A percentile compares a stretch with the other conserved stretches of the same genome.
Evolutionary conservation across 805 yeast genomes (phyloP).

Genomic region (Starmerella floricola): DNA sequence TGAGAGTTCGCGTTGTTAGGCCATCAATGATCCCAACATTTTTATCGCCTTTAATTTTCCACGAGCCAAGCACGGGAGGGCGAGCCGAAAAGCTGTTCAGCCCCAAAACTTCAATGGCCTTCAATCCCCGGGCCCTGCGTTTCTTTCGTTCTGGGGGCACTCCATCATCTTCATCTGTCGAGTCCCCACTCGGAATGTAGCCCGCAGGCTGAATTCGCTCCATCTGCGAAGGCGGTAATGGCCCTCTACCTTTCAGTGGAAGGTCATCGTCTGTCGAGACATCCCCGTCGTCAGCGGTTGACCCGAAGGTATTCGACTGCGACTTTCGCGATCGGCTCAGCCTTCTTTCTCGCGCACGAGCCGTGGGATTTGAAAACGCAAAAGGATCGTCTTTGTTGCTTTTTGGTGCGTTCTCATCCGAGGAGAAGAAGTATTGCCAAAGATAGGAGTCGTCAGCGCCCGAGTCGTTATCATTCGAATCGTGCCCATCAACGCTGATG

Average conservation of each 20-base stretch:
- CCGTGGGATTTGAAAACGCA: background rate
- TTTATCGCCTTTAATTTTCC: conserved; percentile 56
- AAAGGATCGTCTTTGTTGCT: conserved; percentile 21
- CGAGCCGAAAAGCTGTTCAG: conserved; percentile 72
- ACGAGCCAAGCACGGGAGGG: conserved; percentile 87
- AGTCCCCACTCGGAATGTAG: conserved; percentile 51
- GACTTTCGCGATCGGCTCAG: background rate
- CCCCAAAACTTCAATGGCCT: conserved; percentile 85
- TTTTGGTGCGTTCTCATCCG: conserved; percentile 29
- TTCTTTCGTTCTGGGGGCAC: conserved; percentile 51
- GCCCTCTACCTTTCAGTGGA: conserved; percentile 17
- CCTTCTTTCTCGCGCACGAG: conserved; percentile 8
- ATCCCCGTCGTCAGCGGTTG: background rate
- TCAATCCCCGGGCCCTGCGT: conserved; percentile 48
- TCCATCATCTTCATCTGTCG: conserved; percentile 85
- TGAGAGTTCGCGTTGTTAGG: conserved; percentile 69
- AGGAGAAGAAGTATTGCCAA: conserved; percentile 60
- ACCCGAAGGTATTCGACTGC: too few relatives aligned
- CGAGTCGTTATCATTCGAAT: conserved; percentile 3
- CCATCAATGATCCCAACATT: conserved; percentile 93
- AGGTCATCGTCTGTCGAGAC: conserved; percentile 13
- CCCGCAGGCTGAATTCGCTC: conserved; percentile 2
- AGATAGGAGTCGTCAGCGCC: conserved; percentile 50
- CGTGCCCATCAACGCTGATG: conserved; percentile 2
- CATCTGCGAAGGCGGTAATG: conserved; percentile 7